Evolutionary conservation across 2,329 filamentous ascomycete genomes (phyloP).

Genomic region (Botrytis fragariae): DNA sequence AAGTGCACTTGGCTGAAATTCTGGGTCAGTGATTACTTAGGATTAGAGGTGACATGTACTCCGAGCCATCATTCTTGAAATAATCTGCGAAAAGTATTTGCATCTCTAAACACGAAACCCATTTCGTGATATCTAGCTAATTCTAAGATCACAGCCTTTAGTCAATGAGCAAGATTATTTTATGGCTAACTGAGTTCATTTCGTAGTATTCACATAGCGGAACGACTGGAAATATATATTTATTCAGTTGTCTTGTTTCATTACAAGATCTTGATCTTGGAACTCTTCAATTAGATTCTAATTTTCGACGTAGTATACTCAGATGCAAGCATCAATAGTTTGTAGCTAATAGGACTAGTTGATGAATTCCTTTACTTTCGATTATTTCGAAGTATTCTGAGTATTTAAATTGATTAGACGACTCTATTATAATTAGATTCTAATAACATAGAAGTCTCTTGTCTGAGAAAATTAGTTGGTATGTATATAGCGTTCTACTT

Average conservation of each 20-base stretch:
- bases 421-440: neutral
- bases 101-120: neutral
- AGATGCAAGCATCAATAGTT: neutral
- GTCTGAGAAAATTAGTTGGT: neutral
- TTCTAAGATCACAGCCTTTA: neutral
- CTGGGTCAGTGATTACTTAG: neutral
- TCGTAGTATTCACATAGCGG: neutral
- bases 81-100: neutral
- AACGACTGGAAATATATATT: neutral
- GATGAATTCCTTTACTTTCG: neutral
- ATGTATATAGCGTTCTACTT: neutral
- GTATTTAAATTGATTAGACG: neutral
- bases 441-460: fast-evolving
- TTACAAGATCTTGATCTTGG: neutral
- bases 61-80: neutral
- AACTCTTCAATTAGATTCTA: neutral
- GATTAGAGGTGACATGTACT: neutral
- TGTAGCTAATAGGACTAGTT: neutral
- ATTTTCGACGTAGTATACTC: neutral
- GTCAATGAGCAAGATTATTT: neutral
- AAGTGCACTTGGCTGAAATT: neutral
- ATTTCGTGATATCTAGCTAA: neutral
- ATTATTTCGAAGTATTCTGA: neutral
- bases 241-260: fast-evolving
- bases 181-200: neutral